Evolutionary conservation across 2,329 filamentous ascomycete species (phyloP).

Genomic region (Verticillium nonalfalfae): DNA sequence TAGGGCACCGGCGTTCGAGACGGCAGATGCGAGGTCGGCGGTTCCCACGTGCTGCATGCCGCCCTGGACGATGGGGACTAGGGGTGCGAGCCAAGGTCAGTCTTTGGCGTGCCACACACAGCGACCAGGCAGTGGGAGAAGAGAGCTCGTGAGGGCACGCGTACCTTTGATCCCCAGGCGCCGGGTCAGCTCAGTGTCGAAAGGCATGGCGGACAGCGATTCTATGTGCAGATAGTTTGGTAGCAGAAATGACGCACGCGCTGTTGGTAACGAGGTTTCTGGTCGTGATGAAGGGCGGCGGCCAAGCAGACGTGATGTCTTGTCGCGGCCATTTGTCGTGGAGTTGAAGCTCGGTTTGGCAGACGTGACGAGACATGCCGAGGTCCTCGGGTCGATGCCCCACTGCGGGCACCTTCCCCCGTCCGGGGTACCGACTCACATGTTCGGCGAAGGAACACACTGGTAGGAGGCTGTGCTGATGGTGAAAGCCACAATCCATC

Average conservation of each 20-base stretch:
- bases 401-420: background rate
- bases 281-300: background rate
- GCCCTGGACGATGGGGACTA: constrained; percentile 77
- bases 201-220: constrained; percentile 38
- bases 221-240: background rate
- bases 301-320: background rate
- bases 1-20: constrained; percentile 75
- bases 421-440: background rate
- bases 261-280: background rate
- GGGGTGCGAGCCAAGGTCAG: background rate
- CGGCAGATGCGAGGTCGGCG: constrained; percentile 69
- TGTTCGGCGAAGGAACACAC: background rate
- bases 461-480: background rate
- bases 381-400: background rate
- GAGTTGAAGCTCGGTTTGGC: background rate
- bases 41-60: constrained; percentile 86
- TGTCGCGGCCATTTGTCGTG: background rate
- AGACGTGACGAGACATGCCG: background rate
- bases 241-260: background rate
- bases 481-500: background rate
- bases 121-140: no score
- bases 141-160: background rate
- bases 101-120: no score
- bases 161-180: constrained; percentile 48
- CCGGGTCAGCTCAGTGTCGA: constrained; percentile 51